phyloP scores from a whole-genome alignment of 2,329 filamentous ascomycete genomes.

The Talaromyces sp. region DNA sequence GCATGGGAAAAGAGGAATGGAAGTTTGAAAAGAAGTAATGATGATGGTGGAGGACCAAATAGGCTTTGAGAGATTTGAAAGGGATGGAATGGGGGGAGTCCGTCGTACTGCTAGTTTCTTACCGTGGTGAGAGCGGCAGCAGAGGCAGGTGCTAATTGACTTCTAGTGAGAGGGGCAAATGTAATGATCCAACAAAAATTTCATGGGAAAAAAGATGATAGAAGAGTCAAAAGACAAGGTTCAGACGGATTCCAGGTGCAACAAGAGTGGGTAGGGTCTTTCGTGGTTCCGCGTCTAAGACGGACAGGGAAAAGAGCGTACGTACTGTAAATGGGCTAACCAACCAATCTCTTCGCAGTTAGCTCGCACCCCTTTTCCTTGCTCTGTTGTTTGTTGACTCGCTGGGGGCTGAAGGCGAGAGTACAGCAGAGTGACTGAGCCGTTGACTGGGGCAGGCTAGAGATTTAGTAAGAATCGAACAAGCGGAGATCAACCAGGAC shows the following conservation, averaged over 20 bases:
- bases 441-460: slow-evolving; percentile 2
- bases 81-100: slow-evolving; percentile 17
- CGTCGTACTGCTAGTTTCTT: neutral
- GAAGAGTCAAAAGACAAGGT: neutral
- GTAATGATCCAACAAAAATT: neutral
- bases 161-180: neutral
- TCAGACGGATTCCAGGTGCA: slow-evolving; percentile 3
- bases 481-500: slow-evolving; percentile 13
- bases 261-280: slow-evolving; percentile 1
- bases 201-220: neutral
- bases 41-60: slow-evolving; percentile 20
- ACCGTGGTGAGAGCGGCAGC: slow-evolving; percentile 6
- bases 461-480: slow-evolving; percentile 10
- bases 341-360: neutral
- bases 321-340: neutral
- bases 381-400: neutral
- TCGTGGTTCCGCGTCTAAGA: slow-evolving; percentile 4
- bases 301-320: neutral
- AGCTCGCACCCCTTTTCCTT: neutral
- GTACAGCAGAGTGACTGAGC: neutral
- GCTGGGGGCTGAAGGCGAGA: slow-evolving; percentile 10
- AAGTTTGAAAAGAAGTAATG: slow-evolving; percentile 15
- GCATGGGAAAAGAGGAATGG: slow-evolving; percentile 14
- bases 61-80: slow-evolving; percentile 12
- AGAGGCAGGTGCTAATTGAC: neutral